phyloP scores from a whole-genome alignment of 345 rosid genomes.

The Salix koriyanagi region DNA sequence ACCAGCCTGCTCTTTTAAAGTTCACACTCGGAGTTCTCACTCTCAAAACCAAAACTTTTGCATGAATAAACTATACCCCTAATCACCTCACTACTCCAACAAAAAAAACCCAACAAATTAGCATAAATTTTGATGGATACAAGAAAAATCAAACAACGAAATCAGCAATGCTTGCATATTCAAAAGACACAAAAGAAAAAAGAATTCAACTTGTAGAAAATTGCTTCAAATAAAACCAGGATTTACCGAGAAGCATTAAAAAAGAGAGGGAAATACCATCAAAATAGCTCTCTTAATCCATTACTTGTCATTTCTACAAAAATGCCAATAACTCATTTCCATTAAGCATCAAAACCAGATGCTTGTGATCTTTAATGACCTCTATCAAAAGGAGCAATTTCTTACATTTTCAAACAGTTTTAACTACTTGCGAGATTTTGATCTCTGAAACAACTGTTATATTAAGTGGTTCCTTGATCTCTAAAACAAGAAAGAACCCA shows the following conservation, averaged over 20 bases:
- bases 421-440: neutral
- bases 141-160: constrained; percentile 7
- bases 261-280: neutral
- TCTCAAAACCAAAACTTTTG: neutral
- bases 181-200: neutral
- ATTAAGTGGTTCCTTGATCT: neutral
- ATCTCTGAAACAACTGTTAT: neutral
- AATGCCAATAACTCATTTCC: neutral
- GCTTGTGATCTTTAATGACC: neutral
- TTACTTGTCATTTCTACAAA: neutral
- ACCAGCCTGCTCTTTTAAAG: constrained; percentile 1
- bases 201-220: neutral
- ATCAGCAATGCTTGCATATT: neutral
- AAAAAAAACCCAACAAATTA: neutral
- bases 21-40: neutral
- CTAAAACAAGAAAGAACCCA: neutral
- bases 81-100: constrained; percentile 3
- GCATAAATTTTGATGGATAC: neutral
- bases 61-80: neutral
- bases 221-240: neutral
- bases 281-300: neutral
- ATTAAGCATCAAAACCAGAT: neutral
- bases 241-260: neutral
- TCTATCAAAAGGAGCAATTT: neutral
- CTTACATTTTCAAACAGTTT: neutral